A percentile compares a stretch with the other conserved stretches of the same genome.
Evolutionary conservation across 1,284 basidiomycete species (phyloP).

Genomic region (Hemileia vastatrix): DNA sequence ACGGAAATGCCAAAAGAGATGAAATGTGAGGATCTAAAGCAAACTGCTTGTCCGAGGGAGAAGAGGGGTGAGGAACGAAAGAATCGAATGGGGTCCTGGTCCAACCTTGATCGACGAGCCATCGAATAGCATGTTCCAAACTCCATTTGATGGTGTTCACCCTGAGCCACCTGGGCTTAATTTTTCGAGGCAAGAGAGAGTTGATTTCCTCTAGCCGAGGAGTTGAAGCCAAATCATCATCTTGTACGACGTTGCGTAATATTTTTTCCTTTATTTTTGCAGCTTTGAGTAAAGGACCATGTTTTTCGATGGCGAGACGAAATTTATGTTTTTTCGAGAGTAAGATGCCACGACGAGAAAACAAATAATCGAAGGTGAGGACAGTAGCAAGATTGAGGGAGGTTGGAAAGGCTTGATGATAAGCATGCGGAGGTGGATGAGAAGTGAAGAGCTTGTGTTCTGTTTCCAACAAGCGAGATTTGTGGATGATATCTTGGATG

Average conservation of each 20-base stretch:
- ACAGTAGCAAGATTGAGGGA: constrained; percentile 61
- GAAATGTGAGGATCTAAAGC: constrained; percentile 59
- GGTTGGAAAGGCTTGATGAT: neutral
- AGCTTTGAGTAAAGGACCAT: constrained; percentile 25
- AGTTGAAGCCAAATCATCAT: no score
- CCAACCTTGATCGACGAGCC: constrained; percentile 13
- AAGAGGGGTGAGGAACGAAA: neutral
- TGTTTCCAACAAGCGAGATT: constrained; percentile 57
- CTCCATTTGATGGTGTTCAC: constrained; percentile 17
- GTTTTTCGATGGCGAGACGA: constrained; percentile 35
- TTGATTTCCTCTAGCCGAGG: no score
- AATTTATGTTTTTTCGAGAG: constrained; percentile 39
- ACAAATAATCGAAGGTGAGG: constrained; percentile 74
- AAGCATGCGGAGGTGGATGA: neutral
- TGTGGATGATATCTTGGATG: constrained; percentile 57
- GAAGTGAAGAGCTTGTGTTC: constrained; percentile 66
- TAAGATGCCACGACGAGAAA: constrained; percentile 54
- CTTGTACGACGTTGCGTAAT: no score
- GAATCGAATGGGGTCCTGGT: neutral
- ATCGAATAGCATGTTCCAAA: neutral
- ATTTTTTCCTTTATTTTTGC: no score
- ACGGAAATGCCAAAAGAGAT: constrained; percentile 54
- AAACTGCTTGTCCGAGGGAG: constrained; percentile 43
- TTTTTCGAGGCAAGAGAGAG: no score
- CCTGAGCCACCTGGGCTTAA: constrained; percentile 20